These are phyloP conservation scores for Camellia lanceoleosa DNA, from an alignment of 148 eudicot genomes.

Conservation along the genomic window DNA sequence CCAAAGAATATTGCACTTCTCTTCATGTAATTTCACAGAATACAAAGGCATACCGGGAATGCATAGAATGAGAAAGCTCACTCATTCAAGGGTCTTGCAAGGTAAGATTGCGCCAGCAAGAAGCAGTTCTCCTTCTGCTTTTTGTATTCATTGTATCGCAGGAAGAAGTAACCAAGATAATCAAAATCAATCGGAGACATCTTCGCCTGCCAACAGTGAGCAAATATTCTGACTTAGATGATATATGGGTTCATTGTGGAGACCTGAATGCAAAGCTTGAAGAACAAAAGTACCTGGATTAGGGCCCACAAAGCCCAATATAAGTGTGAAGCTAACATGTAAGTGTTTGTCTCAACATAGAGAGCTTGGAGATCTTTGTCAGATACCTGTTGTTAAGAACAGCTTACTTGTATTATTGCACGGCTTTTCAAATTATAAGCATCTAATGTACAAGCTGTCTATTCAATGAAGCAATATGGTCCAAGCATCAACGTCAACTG, in stretches of 20 bases:
- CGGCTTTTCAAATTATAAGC: not conserved
- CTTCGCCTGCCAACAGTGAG: constrained; percentile 58
- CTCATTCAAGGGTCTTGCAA: constrained; percentile 21
- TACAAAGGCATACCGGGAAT: not conserved
- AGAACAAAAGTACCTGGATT: constrained; percentile 65
- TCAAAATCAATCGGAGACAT: constrained; percentile 94
- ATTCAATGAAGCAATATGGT: not conserved
- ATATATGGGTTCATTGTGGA: too few species aligned
- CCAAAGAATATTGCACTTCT: not conserved
- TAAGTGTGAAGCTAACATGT: constrained; percentile 86
- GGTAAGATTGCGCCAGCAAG: constrained; percentile 48
- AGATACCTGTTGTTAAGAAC: constrained; percentile 49
- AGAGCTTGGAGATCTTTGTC: constrained; percentile 68
- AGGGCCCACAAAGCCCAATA: constrained; percentile 96
- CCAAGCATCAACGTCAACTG: not conserved
- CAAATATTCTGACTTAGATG: not conserved
- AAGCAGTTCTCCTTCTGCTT: constrained; percentile 62
- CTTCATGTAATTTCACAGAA: not conserved
- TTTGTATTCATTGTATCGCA: constrained; percentile 83
- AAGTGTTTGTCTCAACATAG: constrained; percentile 70
- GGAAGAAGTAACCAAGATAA: constrained; percentile 78
- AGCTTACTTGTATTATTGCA: constrained; percentile 4
- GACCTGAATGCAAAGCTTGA: not conserved
- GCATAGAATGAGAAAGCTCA: constrained; percentile 6
- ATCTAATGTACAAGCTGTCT: not conserved